Base-by-base conservation (phyloP, 108 stramenopile species). In the Pseudonitzschia multiseries region DNA sequence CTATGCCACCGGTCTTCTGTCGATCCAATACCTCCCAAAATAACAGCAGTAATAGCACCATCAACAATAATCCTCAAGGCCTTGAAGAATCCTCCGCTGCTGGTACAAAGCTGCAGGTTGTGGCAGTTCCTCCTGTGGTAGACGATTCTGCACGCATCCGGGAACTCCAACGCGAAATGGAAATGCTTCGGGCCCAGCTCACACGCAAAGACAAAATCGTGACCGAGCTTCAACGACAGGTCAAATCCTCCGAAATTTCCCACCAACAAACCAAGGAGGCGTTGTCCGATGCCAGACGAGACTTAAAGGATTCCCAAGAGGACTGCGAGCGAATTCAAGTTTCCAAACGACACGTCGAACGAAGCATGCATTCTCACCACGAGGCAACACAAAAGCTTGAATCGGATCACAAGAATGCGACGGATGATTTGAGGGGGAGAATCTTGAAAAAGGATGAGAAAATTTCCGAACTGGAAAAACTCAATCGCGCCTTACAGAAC, bases 401-500 rank as follows among this genome's bases (percentile, higher is more conserved):
- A 46, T 26, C 42, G 18, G 63, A 69, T 3, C 79, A 79, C 43
- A 48, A 52, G 10, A 8, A 22, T 43, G 26, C 62, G 26, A 62
- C 74, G 8, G 18, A 57, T 50, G 27, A 6, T 1, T 15, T 79
- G 14, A 60, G 73, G 24, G 27, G 32, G 18, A 61, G 51, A 9
- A 36, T 71, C 10, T 27, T 63, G 40, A 21, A 70, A 26, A 62
- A 66, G 41, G n/a, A 51, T 28, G 53, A 54, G 14, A 70, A 65
- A 52, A 65, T 81, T 64, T 52, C 65, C 8, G 85, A 80, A 46
- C 63, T 87, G 27, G 85, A 84, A 64, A 91, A 87, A 70, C 67
- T 70, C 17, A 73, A 85, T 33, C 80, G 77, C 57, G 62, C 90
- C 28, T 70, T 88, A 12, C 83, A 79, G 32, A 93, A 93, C 69